phyloP scores from a whole-genome alignment of 495 filamentous ascomycete species.

The Cercophora newfieldiana region DNA sequence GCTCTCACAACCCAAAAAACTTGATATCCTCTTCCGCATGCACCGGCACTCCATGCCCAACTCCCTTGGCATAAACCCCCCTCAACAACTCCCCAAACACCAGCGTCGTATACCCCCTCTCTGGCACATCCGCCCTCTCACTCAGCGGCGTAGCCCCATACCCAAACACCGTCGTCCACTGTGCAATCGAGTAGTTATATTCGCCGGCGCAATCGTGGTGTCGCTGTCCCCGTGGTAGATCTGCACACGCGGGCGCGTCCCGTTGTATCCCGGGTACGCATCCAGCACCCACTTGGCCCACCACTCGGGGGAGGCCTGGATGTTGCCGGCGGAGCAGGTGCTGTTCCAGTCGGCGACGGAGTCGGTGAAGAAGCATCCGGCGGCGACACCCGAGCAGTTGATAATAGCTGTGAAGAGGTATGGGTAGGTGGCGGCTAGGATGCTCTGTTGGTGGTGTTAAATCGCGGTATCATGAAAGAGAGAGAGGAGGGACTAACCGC shows the following conservation, averaged over 20 bases:
- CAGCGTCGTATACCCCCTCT: neutral
- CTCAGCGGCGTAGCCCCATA: neutral
- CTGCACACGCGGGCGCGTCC: constrained; percentile 14
- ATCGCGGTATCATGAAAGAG: neutral
- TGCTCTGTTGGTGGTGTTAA: too few species aligned
- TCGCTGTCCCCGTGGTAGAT: neutral
- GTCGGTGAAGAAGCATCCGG: constrained; percentile 41
- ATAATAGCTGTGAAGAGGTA: constrained; percentile 44
- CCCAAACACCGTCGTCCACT: neutral
- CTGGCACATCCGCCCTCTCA: neutral
- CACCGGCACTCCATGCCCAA: neutral
- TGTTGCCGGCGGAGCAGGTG: constrained; percentile 32
- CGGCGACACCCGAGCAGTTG: constrained; percentile 40
- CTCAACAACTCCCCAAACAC: neutral
- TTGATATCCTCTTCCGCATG: neutral
- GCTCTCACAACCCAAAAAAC: neutral
- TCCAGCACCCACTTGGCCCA: constrained; percentile 44
- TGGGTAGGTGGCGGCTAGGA: constrained; percentile 41
- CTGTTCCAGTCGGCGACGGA: constrained; percentile 37
- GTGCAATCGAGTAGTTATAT: neutral
- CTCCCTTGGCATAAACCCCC: neutral
- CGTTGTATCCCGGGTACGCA: constrained; percentile 31
- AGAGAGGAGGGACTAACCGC: constrained; percentile 28
- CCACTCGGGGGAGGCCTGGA: constrained; percentile 33
- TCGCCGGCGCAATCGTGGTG: neutral